phyloP scores from a whole-genome alignment of 495 filamentous ascomycete genomes.

The Aspergillus diversus region DNA sequence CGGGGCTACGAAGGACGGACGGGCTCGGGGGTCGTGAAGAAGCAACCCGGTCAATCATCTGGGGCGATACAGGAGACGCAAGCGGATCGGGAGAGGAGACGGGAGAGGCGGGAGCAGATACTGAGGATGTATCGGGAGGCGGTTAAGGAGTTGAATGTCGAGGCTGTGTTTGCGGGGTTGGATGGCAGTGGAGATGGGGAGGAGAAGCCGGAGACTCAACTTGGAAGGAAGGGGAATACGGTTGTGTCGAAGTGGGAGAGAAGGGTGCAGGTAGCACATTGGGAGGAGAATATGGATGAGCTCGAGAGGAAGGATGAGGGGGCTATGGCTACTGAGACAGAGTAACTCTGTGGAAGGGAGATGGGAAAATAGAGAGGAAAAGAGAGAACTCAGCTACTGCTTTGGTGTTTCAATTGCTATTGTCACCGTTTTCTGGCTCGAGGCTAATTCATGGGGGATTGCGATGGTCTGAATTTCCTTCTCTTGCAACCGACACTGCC shows the following conservation, averaged over 20 bases:
- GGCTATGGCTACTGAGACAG: neutral
- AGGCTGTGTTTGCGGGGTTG: slow-evolving; percentile 66
- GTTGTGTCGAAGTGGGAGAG: slow-evolving; percentile 55
- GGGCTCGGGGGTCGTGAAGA: slow-evolving; percentile 31
- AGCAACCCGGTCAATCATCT: slow-evolving; percentile 18
- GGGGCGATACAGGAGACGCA: neutral
- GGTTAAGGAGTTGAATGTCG: slow-evolving; percentile 60
- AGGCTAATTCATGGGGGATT: too few species aligned
- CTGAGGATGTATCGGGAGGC: slow-evolving; percentile 54
- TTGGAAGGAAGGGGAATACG: slow-evolving; percentile 36
- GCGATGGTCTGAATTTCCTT: too few species aligned
- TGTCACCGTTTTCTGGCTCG: too few species aligned
- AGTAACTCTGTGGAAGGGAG: neutral
- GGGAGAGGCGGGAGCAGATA: slow-evolving; percentile 36
- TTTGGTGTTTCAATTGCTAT: too few species aligned
- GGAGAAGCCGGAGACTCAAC: slow-evolving; percentile 32
- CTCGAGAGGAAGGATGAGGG: slow-evolving; percentile 41
- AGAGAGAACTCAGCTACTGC: too few species aligned
- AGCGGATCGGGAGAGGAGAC: slow-evolving; percentile 27
- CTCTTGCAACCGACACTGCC: too few species aligned
- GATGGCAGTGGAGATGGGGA: slow-evolving; percentile 52
- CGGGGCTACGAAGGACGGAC: slow-evolving; percentile 41
- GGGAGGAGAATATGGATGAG: slow-evolving; percentile 51
- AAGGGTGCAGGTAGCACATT: slow-evolving; percentile 45
- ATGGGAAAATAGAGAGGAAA: neutral